Evolutionary conservation across 148 eudicot genomes (phyloP).

Genomic region (Cornus florida): DNA sequence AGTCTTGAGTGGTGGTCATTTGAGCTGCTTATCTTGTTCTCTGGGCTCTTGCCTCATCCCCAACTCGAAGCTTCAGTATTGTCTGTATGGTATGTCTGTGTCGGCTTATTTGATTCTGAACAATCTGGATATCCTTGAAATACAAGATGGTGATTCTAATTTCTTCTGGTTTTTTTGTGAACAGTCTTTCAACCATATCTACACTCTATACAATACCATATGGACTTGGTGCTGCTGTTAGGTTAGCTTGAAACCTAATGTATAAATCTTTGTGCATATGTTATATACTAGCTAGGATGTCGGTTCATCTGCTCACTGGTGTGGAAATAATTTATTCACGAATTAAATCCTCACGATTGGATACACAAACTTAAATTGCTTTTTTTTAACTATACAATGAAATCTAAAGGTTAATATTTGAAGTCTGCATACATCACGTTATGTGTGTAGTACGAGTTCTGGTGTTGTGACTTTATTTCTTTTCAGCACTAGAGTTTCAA

Average conservation of each 20-base stretch:
- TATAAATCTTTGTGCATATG: background rate
- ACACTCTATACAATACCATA: constrained; percentile 80
- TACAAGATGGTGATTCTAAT: background rate
- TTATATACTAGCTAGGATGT: background rate
- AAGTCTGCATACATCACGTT: no score
- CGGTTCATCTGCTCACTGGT: no score
- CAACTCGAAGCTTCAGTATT: constrained; percentile 82
- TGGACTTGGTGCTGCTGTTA: constrained; percentile 75
- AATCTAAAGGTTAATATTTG: no score
- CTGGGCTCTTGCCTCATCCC: constrained; percentile 83
- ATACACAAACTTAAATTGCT: no score
- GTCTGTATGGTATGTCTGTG: constrained; percentile 54
- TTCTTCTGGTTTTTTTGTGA: constrained; percentile 5
- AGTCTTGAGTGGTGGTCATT: constrained; percentile 93
- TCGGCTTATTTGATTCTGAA: background rate
- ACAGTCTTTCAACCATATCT: constrained; percentile 60
- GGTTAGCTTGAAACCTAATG: constrained; percentile 33
- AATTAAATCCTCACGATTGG: no score
- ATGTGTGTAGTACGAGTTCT: background rate
- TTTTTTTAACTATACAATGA: no score
- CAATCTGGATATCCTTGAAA: no score
- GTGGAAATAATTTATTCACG: no score
- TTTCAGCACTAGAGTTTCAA: constrained; percentile 80
- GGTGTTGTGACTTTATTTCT: background rate
- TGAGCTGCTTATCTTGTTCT: constrained; percentile 71